Evolutionary conservation across 108 stramenopile genomes (phyloP).

Genomic region (Parmales sp.): DNA sequence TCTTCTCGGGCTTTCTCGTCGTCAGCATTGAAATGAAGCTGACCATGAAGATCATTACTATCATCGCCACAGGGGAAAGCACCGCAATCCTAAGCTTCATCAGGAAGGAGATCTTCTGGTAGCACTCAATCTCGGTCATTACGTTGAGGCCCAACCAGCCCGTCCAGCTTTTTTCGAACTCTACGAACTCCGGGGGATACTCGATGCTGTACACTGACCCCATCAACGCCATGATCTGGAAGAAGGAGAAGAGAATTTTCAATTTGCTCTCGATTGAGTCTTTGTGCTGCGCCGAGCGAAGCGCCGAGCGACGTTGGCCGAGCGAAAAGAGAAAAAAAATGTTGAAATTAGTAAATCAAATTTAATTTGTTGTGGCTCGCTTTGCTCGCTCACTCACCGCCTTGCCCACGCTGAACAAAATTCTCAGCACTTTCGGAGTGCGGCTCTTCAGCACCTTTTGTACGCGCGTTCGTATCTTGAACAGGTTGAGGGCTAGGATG

Average conservation of each 20-base stretch:
- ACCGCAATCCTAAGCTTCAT: no score
- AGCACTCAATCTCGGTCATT: neutral
- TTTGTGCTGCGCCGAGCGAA: neutral
- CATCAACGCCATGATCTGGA: neutral
- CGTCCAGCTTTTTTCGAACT: neutral
- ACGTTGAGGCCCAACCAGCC: neutral
- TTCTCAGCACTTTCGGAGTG: neutral
- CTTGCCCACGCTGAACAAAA: neutral
- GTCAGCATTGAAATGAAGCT: neutral
- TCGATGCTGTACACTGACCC: neutral
- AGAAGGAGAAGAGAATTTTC: neutral
- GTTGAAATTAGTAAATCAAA: no score
- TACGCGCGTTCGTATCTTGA: neutral
- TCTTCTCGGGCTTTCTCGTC: neutral
- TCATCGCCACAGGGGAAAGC: no score
- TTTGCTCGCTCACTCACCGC: no score
- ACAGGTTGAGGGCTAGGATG: neutral
- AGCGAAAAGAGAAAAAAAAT: no score
- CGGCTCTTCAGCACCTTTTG: neutral
- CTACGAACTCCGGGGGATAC: neutral
- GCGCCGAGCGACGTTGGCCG: no score
- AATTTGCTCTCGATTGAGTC: neutral
- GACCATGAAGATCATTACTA: no score
- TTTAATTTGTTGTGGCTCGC: no score
- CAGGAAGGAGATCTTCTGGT: neutral